Base-by-base conservation (phyloP, 495 filamentous ascomycete genomes). In the Aspergillus asperescens region DNA sequence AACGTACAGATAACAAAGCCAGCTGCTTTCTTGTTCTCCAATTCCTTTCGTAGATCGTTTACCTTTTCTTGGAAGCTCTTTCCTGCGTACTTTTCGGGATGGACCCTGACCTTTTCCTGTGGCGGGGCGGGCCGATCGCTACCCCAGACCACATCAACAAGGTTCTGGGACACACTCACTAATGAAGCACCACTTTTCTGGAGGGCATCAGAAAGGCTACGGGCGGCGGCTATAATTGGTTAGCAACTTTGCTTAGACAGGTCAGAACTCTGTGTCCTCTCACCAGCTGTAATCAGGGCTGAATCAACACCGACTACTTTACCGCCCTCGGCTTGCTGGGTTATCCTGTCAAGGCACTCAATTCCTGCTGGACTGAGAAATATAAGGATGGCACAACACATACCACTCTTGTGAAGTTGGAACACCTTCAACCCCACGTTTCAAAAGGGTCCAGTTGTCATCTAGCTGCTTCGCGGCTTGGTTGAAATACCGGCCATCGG, bases 341-440 rank as follows among this genome's bases (percentile, higher is more conserved):
- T 85, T 18, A 86, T 77, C 83, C 83, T 86, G 57, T 29, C 43
- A 28, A 29, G 23, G 46, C 20, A 16, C 39, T 73, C 53, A 35
- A 74, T 27, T 51, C 27, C n/a, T 24, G n/a, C 25, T n/a, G n/a
- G n/a, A 32, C 7, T 15, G 27, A 29, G n/a, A 55, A 28, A n/a
- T n/a, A 29, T 27, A n/a, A 47, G 37, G 13, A 9, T n/a, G 15
- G 39, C 12, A 34, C 49, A 15, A 23, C 31, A 29, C 40, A 47
- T 79, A 87, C 94, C 94, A 99, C 68, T 99, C 94, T 67, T 96
- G 90, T 89, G 93, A 97, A 3, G 92, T 96, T 6, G 89, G 92
- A 23, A 96, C 90, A 65, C 95, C 90, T 59, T 90, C 87, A 15
- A 95, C 70, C 5, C 94, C 94, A 62, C 92, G 87, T 75, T 96